These are phyloP conservation scores for Cryptococcus maquisensis DNA, from an alignment of 1,284 basidiomycete genomes.

Conservation along the genomic window DNA sequence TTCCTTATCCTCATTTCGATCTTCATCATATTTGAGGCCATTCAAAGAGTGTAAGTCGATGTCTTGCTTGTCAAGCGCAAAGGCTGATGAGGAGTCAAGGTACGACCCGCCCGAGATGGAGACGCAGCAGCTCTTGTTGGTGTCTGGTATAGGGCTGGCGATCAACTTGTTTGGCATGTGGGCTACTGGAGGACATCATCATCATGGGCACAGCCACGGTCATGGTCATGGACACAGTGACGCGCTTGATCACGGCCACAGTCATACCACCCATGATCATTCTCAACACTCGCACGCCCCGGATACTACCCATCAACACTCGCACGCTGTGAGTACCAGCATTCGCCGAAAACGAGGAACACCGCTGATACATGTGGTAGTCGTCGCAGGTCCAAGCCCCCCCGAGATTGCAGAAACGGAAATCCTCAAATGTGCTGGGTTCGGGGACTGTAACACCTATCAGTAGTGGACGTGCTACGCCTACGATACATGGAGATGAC, in stretches of 20 bases:
- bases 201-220: constrained; percentile 56
- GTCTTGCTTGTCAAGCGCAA: not conserved
- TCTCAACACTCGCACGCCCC: constrained; percentile 9
- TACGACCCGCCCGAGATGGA: constrained; percentile 98
- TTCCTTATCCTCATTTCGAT: constrained; percentile 95
- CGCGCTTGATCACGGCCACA: constrained; percentile 17
- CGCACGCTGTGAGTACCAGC: not conserved
- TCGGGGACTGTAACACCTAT: not conserved
- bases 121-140: constrained; percentile 83
- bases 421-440: not conserved
- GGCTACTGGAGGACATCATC: constrained; percentile 93
- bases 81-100: constrained; percentile 48
- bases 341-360: too few relatives aligned
- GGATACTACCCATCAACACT: constrained; percentile 18
- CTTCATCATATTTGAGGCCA: constrained; percentile 97
- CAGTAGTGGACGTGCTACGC: not conserved
- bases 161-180: constrained; percentile 99
- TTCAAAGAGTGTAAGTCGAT: constrained; percentile 77
- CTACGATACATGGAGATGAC: constrained; percentile 42
- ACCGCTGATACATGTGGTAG: not conserved
- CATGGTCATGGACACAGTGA: constrained; percentile 51
- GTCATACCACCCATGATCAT: constrained; percentile 6
- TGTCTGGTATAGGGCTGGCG: constrained; percentile 80
- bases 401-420: not conserved
- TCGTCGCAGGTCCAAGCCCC: not conserved